Evolutionary conservation across 2,329 filamentous ascomycete species (phyloP).

Genomic region (Fusarium verrucosum): DNA sequence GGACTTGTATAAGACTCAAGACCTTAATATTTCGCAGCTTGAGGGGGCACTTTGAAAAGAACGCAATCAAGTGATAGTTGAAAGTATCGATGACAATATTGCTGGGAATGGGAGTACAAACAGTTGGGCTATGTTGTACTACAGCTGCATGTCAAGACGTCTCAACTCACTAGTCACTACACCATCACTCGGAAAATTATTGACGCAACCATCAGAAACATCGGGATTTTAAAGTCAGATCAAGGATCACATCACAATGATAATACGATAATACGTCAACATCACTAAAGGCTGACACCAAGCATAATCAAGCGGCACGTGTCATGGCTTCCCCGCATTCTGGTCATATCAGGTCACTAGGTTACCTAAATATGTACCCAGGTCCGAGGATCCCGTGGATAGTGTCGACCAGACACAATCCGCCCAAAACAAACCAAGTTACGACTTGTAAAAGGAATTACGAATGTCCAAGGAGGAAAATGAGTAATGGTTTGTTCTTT

Average conservation of each 20-base stretch:
- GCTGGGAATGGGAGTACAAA: no score
- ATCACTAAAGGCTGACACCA: not conserved
- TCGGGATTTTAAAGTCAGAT: not conserved
- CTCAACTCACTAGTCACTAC: not conserved
- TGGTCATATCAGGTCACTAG: constrained; percentile 11
- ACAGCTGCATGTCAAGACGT: not conserved
- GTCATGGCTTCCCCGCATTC: constrained; percentile 30
- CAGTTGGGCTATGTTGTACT: no score
- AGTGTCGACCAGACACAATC: constrained; percentile 7
- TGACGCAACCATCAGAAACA: not conserved
- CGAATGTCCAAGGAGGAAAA: constrained; percentile 5
- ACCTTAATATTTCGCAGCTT: no score
- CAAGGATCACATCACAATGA: not conserved
- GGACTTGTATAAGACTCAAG: no score
- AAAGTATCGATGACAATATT: no score
- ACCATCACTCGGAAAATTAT: not conserved
- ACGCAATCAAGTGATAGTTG: no score
- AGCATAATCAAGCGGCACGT: constrained; percentile 18
- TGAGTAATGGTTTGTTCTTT: constrained; percentile 22
- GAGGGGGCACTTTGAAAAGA: no score
- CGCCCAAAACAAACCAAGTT: not conserved
- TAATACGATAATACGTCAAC: constrained; percentile 12
- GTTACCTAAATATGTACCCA: no score
- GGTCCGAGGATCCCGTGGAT: constrained; percentile 17
- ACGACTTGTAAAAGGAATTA: no score